Evolutionary conservation across 164 flowering plant genomes (phyloP).

Genomic region (Berberis thunbergii): DNA sequence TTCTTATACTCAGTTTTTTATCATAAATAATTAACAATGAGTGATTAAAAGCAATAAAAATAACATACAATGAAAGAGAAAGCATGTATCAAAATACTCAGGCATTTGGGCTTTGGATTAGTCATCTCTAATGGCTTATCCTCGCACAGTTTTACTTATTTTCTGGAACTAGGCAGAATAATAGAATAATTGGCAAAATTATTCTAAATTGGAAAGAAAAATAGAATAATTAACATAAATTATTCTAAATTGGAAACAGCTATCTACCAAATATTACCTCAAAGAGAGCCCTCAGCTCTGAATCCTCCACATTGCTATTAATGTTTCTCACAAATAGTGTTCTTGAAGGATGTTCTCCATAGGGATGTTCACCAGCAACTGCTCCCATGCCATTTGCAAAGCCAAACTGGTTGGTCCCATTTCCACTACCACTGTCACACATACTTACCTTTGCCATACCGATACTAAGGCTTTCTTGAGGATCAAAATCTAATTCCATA

Average conservation of each 20-base stretch:
- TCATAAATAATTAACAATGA: too few species aligned
- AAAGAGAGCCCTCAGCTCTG: conserved; percentile 73
- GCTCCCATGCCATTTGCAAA: conserved; percentile 64
- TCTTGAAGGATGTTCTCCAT: conserved; percentile 98
- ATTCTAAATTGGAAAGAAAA: too few species aligned
- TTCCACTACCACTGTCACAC: conserved; percentile 45
- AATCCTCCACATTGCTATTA: conserved; percentile 95
- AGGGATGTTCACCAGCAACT: conserved; percentile 95
- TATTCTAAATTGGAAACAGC: background rate
- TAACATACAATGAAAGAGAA: too few species aligned
- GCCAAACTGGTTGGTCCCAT: conserved; percentile 42
- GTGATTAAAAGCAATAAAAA: too few species aligned
- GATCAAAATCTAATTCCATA: conserved; percentile 72
- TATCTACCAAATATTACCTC: conserved; percentile 47
- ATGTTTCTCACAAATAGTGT: conserved; percentile 96
- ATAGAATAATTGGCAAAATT: too few species aligned
- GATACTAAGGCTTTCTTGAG: conserved; percentile 41
- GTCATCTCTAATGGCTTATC: too few species aligned
- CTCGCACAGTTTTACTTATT: too few species aligned
- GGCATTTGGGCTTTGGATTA: too few species aligned
- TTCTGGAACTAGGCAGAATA: too few species aligned
- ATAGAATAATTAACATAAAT: too few species aligned
- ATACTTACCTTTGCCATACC: conserved; percentile 42
- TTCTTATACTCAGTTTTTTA: too few species aligned
- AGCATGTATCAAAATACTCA: too few species aligned